phyloP scores from a whole-genome alignment of 805 yeast genomes.

The Kodamaea kakaduensis region DNA sequence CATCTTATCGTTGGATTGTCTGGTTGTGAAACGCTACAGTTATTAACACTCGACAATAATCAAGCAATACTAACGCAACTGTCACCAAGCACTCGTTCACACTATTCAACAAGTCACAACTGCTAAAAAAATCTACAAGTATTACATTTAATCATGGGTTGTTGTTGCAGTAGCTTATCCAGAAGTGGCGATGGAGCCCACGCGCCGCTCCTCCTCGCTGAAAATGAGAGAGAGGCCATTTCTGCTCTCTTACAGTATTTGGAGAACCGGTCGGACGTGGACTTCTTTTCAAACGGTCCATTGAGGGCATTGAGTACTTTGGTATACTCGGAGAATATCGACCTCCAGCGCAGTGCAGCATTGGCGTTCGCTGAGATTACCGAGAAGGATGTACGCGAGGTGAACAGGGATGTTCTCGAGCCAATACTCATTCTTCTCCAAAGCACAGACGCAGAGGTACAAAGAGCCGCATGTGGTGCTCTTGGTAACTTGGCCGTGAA shows the following conservation, averaged over 20 bases:
- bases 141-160: too few species aligned
- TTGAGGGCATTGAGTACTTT: constrained; percentile 84
- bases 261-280: constrained; percentile 83
- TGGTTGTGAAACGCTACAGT: too few species aligned
- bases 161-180: constrained; percentile 39
- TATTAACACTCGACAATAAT: too few species aligned
- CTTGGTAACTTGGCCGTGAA: constrained; percentile 97
- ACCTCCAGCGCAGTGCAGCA: constrained; percentile 94
- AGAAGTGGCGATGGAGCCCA: constrained; percentile 54
- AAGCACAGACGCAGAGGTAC: constrained; percentile 88
- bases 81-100: too few species aligned
- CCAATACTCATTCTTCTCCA: constrained; percentile 87
- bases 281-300: constrained; percentile 84
- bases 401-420: constrained; percentile 85
- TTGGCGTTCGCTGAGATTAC: constrained; percentile 98
- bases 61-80: too few species aligned
- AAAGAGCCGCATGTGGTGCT: constrained; percentile 98
- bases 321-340: constrained; percentile 92
- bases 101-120: too few species aligned
- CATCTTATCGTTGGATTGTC: too few species aligned
- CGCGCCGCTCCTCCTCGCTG: constrained; percentile 79
- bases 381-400: constrained; percentile 90
- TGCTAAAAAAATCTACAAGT: background rate
- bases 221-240: constrained; percentile 95
- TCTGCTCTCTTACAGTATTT: constrained; percentile 82